Conservation (phyloP, 2,329 filamentous ascomycete species). For the Ophiosphaerella korrae region DNA sequence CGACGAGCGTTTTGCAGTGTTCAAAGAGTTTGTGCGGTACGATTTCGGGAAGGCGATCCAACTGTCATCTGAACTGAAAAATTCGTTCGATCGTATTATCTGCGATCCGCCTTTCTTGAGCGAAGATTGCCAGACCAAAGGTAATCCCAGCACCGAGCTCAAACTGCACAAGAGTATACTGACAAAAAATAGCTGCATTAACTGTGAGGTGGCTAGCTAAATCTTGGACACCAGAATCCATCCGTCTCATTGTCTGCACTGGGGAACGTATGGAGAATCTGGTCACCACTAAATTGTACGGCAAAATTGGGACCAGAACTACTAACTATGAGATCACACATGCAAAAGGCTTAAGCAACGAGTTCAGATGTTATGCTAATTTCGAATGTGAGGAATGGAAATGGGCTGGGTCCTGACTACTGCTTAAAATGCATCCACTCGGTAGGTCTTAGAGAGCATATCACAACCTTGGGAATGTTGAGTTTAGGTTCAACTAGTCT, state of each 20-base stretch:
- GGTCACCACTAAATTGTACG: constrained; percentile 68
- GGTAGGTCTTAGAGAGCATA: background rate
- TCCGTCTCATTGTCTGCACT: constrained; percentile 69
- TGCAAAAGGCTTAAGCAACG: constrained; percentile 75
- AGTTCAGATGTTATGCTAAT: constrained; percentile 80
- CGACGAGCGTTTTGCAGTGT: constrained; percentile 74
- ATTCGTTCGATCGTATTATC: constrained; percentile 70
- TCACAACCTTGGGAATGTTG: background rate
- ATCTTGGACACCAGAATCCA: constrained; percentile 44
- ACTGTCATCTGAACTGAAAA: constrained; percentile 67
- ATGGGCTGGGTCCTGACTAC: constrained; percentile 27
- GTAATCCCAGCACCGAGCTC: constrained; percentile 44
- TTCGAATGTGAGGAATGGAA: constrained; percentile 65
- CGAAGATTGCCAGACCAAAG: constrained; percentile 80
- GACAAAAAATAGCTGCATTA: constrained; percentile 63
- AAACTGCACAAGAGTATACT: constrained; percentile 1
- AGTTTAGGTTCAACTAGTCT: too few species aligned
- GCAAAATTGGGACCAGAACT: constrained; percentile 63
- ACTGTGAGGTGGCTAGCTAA: constrained; percentile 76
- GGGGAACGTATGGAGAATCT: constrained; percentile 75
- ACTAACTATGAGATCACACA: constrained; percentile 74
- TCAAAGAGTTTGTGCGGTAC: constrained; percentile 75
- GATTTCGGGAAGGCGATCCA: constrained; percentile 73
- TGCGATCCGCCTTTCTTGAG: constrained; percentile 80
- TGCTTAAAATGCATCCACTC: background rate